Evolutionary conservation across 2,329 filamentous ascomycete species (phyloP).

Genomic region (Rhinocladiella mackenziei): DNA sequence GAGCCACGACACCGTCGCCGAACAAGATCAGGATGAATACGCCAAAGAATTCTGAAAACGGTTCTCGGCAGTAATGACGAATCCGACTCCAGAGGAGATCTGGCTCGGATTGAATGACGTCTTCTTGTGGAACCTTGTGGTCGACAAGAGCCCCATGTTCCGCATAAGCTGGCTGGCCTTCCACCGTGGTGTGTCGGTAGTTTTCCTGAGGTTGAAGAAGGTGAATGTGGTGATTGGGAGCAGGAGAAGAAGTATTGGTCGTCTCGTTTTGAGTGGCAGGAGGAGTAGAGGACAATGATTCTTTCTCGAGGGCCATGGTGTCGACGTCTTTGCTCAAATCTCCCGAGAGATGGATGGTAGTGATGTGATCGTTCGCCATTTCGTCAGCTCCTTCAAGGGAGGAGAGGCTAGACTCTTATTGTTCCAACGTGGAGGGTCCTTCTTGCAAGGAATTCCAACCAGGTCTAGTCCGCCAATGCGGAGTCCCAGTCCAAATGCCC

Average conservation of each 20-base stretch:
- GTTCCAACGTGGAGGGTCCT: too few species aligned
- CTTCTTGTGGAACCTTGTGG: slow-evolving; percentile 33
- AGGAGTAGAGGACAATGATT: slow-evolving; percentile 19
- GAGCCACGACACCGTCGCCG: slow-evolving; percentile 63
- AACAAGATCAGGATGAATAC: slow-evolving; percentile 66
- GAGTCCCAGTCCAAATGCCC: slow-evolving; percentile 4
- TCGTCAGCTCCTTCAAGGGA: slow-evolving; percentile 8
- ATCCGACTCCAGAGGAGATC: slow-evolving; percentile 52
- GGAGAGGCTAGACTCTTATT: slow-evolving; percentile 12
- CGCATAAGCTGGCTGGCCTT: slow-evolving; percentile 21
- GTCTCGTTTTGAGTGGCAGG: slow-evolving; percentile 21
- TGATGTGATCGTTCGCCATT: slow-evolving; percentile 7
- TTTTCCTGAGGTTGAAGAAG: slow-evolving; percentile 1
- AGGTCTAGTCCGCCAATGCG: slow-evolving; percentile 3
- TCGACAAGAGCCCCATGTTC: slow-evolving; percentile 35
- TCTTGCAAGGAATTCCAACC: too few species aligned
- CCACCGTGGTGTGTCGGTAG: slow-evolving; percentile 23
- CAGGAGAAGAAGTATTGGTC: slow-evolving; percentile 1
- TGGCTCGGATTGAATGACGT: slow-evolving; percentile 28
- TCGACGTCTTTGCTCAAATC: slow-evolving; percentile 7
- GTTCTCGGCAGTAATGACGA: slow-evolving; percentile 52
- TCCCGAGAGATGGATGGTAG: neutral
- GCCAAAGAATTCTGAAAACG: slow-evolving; percentile 64
- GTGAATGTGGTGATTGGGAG: neutral
- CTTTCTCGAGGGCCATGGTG: slow-evolving; percentile 23